These are phyloP conservation scores for Xylaria hypoxylon DNA, from an alignment of 2,329 filamentous ascomycete genomes.

Conservation along the genomic window DNA sequence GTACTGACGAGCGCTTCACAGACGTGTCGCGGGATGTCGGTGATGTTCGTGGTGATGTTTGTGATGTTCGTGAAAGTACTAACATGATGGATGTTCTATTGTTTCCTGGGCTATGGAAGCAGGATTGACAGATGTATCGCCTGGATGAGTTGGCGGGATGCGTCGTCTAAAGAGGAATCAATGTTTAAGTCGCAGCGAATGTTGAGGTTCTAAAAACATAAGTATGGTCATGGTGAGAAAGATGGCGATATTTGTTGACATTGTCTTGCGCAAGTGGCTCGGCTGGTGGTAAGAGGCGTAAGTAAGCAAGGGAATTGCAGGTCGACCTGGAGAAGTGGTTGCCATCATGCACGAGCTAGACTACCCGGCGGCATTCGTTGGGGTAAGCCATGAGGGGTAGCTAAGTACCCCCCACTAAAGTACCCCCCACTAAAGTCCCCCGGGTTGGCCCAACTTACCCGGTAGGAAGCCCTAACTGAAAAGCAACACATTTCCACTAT, in stretches of 20 bases:
- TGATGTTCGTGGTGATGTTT: no score
- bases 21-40: neutral
- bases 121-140: neutral
- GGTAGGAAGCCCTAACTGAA: neutral
- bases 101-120: no score
- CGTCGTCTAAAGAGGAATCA: neutral
- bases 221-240: conserved; percentile 1
- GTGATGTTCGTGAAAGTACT: no score
- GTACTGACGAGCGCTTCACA: neutral
- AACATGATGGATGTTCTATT: conserved; percentile 10
- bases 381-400: neutral
- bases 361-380: neutral
- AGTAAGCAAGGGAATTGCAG: conserved; percentile 4
- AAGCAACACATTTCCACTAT: neutral
- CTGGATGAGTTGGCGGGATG: neutral
- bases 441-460: no score
- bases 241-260: neutral
- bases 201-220: neutral
- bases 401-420: neutral
- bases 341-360: neutral
- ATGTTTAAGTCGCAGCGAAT: neutral
- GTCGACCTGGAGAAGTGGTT: neutral
- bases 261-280: neutral
- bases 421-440: neutral
- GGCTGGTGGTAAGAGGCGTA: neutral